Base-by-base conservation (phyloP, 192 early-diverging fungal species). In the Jimgerdemannia flammicorona region DNA sequence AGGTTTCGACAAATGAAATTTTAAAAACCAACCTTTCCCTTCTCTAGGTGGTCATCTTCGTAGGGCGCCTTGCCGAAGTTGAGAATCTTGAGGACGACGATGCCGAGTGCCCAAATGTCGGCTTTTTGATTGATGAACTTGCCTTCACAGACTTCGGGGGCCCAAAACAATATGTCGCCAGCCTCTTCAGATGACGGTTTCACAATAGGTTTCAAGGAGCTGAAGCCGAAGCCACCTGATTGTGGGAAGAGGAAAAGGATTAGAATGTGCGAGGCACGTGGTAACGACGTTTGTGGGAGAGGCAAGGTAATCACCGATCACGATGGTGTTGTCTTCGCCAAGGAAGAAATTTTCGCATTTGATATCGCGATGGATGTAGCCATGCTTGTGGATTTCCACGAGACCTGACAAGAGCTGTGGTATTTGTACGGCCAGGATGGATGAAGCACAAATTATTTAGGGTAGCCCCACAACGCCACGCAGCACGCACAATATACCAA, bases 291-390 rank as follows among this genome's bases (percentile, higher is more conserved):
- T n/a, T n/a, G n/a, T n/a, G n/a, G n/a, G n/a, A n/a, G 42, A 72
- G 41, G 4, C 20, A 40, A 39, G 64, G 44, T 59, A 29, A 11
- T 74, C 75, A 80, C 79, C 73, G 69, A 82, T 82, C 14, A 82
- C 81, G 65, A 82, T 74, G 7, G 54, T 71, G 65, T 82, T 82
- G 11, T 78, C 77, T 40, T 73, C 20, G 64, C 76, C 77, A 14
- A 82, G 63, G 59, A 82, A 82, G 68, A 82, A 73, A 43, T 82
- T 82, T 65, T 82, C 81, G 64, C 81, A 82, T 59, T 82, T 82
- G 76, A 82, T 82, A 71, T 82, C 81, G 67, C 81, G 74, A 40
- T 82, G 81, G 18, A 82, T 82, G 63, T 82, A 82, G 20, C 77
- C 77, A 44, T 78, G 77, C 54, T 77, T 72, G 44, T 82, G 81